phyloP scores from a whole-genome alignment of 179 eudicot genomes.

The Beta lomatogona region DNA sequence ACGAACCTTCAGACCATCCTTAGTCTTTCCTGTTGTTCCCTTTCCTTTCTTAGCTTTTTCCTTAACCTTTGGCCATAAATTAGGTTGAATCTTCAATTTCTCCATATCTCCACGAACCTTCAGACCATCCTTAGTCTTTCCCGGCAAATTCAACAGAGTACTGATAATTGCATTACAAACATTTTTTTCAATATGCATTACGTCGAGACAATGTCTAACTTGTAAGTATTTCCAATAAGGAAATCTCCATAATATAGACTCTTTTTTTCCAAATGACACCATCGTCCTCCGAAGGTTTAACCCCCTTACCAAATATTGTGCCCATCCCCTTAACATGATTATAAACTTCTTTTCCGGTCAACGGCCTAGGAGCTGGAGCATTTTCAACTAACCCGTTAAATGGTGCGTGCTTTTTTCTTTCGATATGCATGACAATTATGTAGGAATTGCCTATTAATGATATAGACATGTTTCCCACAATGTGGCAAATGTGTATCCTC shows the following conservation, averaged over 20 bases:
- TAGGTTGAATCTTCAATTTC: not conserved
- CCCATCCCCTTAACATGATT: not conserved
- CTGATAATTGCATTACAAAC: not conserved
- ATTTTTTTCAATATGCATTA: conserved; percentile 5
- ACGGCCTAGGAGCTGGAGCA: not conserved
- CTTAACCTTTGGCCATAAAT: not conserved
- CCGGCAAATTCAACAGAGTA: not conserved
- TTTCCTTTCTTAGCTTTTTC: too few species aligned
- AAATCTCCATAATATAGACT: not conserved
- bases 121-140: not conserved
- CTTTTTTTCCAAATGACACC: not conserved
- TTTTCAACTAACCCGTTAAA: too few species aligned
- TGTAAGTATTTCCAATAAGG: not conserved
- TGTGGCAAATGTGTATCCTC: too few species aligned
- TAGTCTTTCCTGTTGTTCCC: not conserved
- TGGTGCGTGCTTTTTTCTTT: too few species aligned
- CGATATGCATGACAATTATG: too few species aligned
- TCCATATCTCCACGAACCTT: conserved; percentile 4
- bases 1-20: not conserved
- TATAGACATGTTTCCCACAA: too few species aligned
- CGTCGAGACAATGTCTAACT: not conserved
- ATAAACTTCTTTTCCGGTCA: not conserved
- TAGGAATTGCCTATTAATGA: too few species aligned
- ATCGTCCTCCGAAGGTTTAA: not conserved
- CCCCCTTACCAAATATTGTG: not conserved